These are phyloP conservation scores for Nannochloris sp. DNA, from an alignment of 139 green algal genomes.

Conservation along the genomic window DNA sequence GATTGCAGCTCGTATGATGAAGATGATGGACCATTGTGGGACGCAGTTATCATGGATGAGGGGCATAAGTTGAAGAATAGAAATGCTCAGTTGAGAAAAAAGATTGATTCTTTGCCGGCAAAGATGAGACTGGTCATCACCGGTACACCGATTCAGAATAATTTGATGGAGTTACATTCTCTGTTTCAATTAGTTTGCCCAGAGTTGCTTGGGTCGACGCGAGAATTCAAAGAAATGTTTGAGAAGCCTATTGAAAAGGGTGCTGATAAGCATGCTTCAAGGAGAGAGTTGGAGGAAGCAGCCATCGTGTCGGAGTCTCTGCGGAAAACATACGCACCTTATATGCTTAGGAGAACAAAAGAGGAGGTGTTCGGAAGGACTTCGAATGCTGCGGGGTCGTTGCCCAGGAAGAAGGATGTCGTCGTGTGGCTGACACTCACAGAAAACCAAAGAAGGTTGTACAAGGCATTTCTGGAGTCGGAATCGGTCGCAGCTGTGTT, in stretches of 20 bases:
- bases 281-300: slow-evolving; percentile 41
- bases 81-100: slow-evolving; percentile 58
- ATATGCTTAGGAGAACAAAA: slow-evolving; percentile 86
- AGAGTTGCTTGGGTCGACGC: slow-evolving; percentile 52
- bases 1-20: slow-evolving; percentile 23
- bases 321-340: slow-evolving; percentile 51
- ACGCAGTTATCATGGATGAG: slow-evolving; percentile 84
- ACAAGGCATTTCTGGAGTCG: slow-evolving; percentile 66
- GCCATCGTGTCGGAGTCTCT: slow-evolving; percentile 48
- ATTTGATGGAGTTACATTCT: slow-evolving; percentile 79
- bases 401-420: slow-evolving; percentile 70
- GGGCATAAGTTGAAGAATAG: slow-evolving; percentile 87
- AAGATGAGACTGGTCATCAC: slow-evolving; percentile 66
- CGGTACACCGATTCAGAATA: slow-evolving; percentile 87
- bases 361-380: slow-evolving; percentile 52
- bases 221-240: slow-evolving; percentile 47
- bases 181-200: slow-evolving; percentile 75
- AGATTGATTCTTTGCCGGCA: slow-evolving; percentile 40
- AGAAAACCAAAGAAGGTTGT: slow-evolving; percentile 54
- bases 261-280: slow-evolving; percentile 43
- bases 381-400: neutral
- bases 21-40: slow-evolving; percentile 57
- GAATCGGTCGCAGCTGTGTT: slow-evolving; percentile 56
- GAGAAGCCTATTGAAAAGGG: slow-evolving; percentile 48
- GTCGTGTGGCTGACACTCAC: slow-evolving; percentile 87